Base-by-base conservation (phyloP, 2,329 filamentous ascomycete species). In the Capronia americana region DNA sequence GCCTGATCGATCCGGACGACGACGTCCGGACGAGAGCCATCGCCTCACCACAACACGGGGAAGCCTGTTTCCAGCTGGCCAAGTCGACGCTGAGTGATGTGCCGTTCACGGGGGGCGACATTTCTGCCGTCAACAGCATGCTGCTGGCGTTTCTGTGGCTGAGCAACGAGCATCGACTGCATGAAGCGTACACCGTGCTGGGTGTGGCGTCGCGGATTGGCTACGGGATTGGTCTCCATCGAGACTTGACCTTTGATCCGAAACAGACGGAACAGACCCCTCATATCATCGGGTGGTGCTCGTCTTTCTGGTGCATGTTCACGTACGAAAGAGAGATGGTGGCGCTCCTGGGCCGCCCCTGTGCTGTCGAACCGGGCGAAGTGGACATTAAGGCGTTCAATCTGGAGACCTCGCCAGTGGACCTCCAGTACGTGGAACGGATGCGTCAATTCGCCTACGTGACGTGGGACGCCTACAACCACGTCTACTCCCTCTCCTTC, bases 381-480 rank as follows among this genome's bases (percentile, higher is more conserved):
- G 55, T 67, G 20, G 65, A 67, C 86, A 89, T 65, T 88, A 86
- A 5, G 87, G 89, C 5, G 86, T 93, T 51, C 96, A 93, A 2
- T 91, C 90, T 5, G 88, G 90, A 55, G 23, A 60, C 60, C n/a
- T 60, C 65, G 12, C 50, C 60, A 24, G 44, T 60, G 12, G 55
- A 64, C 11, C 56, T 63, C 17, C 65, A 67, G 53, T 67, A 64
- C 61, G 11, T 67, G 20, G 65, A 67, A 34, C 20, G 56, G 28
- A 63, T 67, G 65, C 54, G 65, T n/a, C 65, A 67, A 46, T 64
- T 67, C 24, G 32, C 65, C 20, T 59, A 60, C 48, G 44, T 67
- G 46, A 58, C 65, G 7, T 63, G 61, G 61, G 65, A 67, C 26
- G 46, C 61, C 4, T 67, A 57, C 20, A 50, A 67, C 44, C 38